Conservation (phyloP, 352 stramenopile species). For the Globisporangium echinulatum region DNA sequence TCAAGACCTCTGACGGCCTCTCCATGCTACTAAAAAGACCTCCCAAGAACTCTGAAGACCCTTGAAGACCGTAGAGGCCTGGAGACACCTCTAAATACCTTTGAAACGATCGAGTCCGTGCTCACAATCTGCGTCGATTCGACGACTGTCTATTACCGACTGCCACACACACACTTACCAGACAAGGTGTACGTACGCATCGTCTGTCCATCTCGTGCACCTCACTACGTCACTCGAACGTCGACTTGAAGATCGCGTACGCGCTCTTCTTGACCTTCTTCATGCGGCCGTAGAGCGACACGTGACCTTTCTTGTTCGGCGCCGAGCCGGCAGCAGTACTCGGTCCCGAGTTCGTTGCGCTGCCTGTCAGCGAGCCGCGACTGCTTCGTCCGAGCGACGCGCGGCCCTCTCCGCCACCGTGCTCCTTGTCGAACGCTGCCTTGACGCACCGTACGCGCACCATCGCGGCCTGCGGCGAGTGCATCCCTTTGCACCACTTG, state of each 20-base stretch:
- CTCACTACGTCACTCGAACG: conserved; percentile 50
- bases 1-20: too few relatives aligned
- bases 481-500: conserved; percentile 78
- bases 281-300: conserved; percentile 75
- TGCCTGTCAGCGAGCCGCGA: conserved; percentile 20
- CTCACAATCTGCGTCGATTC: too few relatives aligned
- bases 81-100: too few relatives aligned
- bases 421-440: conserved; percentile 25
- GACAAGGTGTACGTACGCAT: too few relatives aligned
- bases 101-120: too few relatives aligned
- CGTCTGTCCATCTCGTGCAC: too few relatives aligned
- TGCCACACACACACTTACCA: too few relatives aligned
- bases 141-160: too few relatives aligned
- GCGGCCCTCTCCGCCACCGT: conserved; percentile 3
- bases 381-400: conserved; percentile 14
- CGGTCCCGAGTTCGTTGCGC: conserved; percentile 13
- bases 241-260: conserved; percentile 78
- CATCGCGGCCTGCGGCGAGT: conserved; percentile 76
- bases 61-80: too few relatives aligned
- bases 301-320: conserved; percentile 17
- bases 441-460: conserved; percentile 63
- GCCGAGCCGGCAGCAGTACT: conserved; percentile 16
- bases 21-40: too few relatives aligned
- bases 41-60: too few relatives aligned
- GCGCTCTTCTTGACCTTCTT: conserved; percentile 79